Evolutionary conservation across 164 flowering plant genomes (phyloP), one percentile per base, ranked within the genome.

Genomic region (Liquidambar formosana): DNA sequence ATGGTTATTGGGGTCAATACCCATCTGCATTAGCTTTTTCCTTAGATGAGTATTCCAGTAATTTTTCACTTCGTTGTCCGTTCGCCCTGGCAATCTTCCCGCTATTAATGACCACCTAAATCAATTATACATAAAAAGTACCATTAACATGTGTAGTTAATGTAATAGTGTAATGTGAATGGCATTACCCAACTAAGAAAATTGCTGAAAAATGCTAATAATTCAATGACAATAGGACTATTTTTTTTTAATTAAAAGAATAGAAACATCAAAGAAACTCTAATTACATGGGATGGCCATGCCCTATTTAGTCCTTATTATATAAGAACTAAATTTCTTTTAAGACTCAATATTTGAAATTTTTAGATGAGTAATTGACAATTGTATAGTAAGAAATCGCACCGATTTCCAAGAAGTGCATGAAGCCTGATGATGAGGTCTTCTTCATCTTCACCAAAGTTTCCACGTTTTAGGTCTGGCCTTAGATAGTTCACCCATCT

Each of bases 381-480:
- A 6, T 33, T 33, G 6, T 33, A 33, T 33, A 33, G 1, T 8
- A 6, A 16, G 0, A 26, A 3, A 27, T 44, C 69, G 16, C 43
- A 88, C 93, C 90, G 71, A 65, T 86, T 88, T 76, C 93, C 93
- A 26, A 88, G 67, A 43, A 88, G 93, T 10, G 93, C 90, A 76
- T 88, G 93, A 70, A 88, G 93, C 80, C 82, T 88, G 70, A 88
- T 85, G 79, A 88, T 86, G 66, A 88, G 93, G 73, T 86, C 89
- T 64, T 88, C 90, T 80, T 88, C 93, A 77, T 88, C 93, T 68
- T 86, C 89, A 23, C 76, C 82, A 71, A 88, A 88, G 77, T 85
- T 85, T 48, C 88, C 90, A 65, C 85, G 77, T 65, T 88, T 88
- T 61, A 84, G 80, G 75, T 88, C 87, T 1, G 93, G 93, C 74